Percentiles rank a stretch among this genome's conserved stretches.
Conservation (phyloP, 495 filamentous ascomycete genomes). For the Penicillium goetzii region DNA sequence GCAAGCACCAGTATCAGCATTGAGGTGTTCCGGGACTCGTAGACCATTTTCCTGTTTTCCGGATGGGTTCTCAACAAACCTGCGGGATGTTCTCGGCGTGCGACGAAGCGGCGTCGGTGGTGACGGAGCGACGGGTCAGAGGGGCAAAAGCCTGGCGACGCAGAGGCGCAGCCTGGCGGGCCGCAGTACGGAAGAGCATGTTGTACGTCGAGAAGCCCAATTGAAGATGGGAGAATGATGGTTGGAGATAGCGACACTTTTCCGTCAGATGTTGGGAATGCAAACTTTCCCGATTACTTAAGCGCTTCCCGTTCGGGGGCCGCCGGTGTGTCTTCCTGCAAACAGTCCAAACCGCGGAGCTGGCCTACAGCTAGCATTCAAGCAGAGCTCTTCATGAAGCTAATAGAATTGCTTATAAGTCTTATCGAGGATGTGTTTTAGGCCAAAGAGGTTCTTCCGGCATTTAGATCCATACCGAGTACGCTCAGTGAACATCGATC, state of each 20-base stretch:
- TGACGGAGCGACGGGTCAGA: slow-evolving; percentile 73
- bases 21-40: slow-evolving; percentile 7
- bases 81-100: slow-evolving; percentile 77
- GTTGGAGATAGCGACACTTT: slow-evolving; percentile 33
- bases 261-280: slow-evolving; percentile 46
- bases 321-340: slow-evolving; percentile 42
- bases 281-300: slow-evolving; percentile 49
- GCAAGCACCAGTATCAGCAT: slow-evolving; percentile 34
- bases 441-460: background rate
- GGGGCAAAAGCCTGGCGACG: slow-evolving; percentile 58
- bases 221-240: slow-evolving; percentile 31
- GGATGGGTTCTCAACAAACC: slow-evolving; percentile 64
- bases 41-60: slow-evolving; percentile 41
- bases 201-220: slow-evolving; percentile 37
- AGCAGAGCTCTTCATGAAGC: background rate
- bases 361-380: slow-evolving; percentile 13
- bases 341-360: slow-evolving; percentile 37
- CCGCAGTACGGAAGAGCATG: slow-evolving; percentile 53
- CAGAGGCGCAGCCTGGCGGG: slow-evolving; percentile 54
- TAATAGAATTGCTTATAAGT: no score
- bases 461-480: background rate
- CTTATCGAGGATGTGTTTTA: background rate
- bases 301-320: slow-evolving; percentile 40
- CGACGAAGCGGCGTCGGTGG: slow-evolving; percentile 89
- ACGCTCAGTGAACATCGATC: background rate